Percentiles rank a stretch among this genome's conserved stretches.
Conservation (phyloP, 805 yeast species). For the Myxozyma vanderwaltii region DNA sequence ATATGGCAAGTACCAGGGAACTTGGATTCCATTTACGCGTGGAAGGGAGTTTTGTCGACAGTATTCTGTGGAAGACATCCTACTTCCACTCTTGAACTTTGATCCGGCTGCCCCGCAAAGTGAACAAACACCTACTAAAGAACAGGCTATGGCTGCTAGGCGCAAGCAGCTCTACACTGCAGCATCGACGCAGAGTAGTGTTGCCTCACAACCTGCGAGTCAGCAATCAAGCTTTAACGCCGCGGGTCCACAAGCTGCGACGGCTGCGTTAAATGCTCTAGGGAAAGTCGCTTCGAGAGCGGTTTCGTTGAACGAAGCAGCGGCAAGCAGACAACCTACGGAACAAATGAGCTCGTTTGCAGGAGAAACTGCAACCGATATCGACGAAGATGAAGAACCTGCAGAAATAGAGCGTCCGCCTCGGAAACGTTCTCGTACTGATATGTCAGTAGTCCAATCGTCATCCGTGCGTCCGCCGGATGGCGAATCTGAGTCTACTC, state of each 20-base stretch:
- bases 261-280: slow-evolving; percentile 29
- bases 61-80: slow-evolving; percentile 57
- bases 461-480: too few species aligned
- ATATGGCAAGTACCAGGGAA: slow-evolving; percentile 73
- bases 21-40: slow-evolving; percentile 60
- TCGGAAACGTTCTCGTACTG: slow-evolving; percentile 24
- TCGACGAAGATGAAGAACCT: slow-evolving; percentile 21
- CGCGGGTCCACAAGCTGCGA: slow-evolving; percentile 9
- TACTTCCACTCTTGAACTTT: slow-evolving; percentile 54
- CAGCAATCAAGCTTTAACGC: not conserved
- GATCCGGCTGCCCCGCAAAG: slow-evolving; percentile 42
- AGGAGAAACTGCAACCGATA: slow-evolving; percentile 29
- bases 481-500: too few species aligned
- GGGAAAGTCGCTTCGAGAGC: slow-evolving; percentile 20
- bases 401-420: slow-evolving; percentile 22
- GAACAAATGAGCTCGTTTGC: not conserved
- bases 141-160: slow-evolving; percentile 49
- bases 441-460: too few species aligned
- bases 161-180: slow-evolving; percentile 39
- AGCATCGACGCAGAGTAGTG: slow-evolving; percentile 18
- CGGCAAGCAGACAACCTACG: slow-evolving; percentile 4
- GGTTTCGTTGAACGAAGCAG: not conserved
- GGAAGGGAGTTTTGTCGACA: slow-evolving; percentile 56
- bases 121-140: slow-evolving; percentile 52
- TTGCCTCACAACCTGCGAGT: slow-evolving; percentile 4